Base-by-base conservation (phyloP, 2,329 filamentous ascomycete species). In the Colletotrichum abscissum region DNA sequence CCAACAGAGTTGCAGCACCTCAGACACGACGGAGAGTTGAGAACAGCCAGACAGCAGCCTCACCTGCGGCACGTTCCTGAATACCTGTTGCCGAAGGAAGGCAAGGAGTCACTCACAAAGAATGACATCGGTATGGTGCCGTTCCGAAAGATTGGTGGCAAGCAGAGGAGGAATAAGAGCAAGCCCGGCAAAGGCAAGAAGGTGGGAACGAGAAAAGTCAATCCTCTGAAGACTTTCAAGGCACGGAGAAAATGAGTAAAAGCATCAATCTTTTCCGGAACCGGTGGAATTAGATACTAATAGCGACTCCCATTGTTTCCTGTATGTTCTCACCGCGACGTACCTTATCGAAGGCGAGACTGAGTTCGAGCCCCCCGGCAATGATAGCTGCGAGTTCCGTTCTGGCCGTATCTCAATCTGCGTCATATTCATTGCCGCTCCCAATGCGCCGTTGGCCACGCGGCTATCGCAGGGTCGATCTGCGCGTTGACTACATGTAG, bases 1-100 rank as follows among this genome's bases (percentile, higher is more conserved):
- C 97, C 97, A 0, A 91, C 93, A 38, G 96, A 98, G 80, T 85
- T 98, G 76, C 90, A 91, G 49, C 95, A 98, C 80, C 87, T 98
- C 76, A 91, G 96, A 30, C 97, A 99, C 80, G 97, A 99, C 80
- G 92, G 92, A 49, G 96, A 98, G 81, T 87, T 97, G 69, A 90
- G 95, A 73, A 92, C 95, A 28, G 94, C 95, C 16, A 88, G 94
- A 72, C 92, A 95, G 58, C 95, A 98, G 83, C 90, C 93, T 8
- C 97, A 99, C 86, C 86, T 99, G 76, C 97, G 95, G 84, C 94
- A 98, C 81, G 94, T 99, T 1, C 97, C 97, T 0, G 95, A 98
- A 59, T 99, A 99, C 81, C 85, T 99, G 64, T 86, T 99, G 78
- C 97, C 97, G 0, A 85, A 88, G 83, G 66, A 89, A 89, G 42